A percentile compares a stretch with the other conserved stretches of the same genome.
These are phyloP conservation scores for Osmanthus fragrans DNA, from an alignment of 257 asterid genomes.

Conservation along the genomic window DNA sequence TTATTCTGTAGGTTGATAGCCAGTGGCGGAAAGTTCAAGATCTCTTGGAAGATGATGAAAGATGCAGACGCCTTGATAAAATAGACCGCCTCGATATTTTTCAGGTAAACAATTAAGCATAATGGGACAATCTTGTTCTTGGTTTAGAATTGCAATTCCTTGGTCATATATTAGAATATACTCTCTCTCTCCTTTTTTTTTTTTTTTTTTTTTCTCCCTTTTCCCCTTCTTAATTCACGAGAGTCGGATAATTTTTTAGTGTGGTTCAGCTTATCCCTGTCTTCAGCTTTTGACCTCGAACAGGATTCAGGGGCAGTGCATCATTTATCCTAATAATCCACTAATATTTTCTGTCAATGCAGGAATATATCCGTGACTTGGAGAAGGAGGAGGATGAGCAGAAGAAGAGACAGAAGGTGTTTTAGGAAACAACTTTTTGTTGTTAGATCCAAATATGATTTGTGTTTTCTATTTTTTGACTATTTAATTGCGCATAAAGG, in stretches of 20 bases:
- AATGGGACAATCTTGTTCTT: slow-evolving; percentile 7
- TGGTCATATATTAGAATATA: background rate
- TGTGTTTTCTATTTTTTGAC: slow-evolving; percentile 21
- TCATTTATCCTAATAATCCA: slow-evolving; percentile 4
- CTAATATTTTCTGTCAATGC: slow-evolving; percentile 27
- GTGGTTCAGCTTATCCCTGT: background rate
- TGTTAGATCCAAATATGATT: background rate
- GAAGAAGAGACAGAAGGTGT: slow-evolving; percentile 82
- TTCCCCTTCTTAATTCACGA: slow-evolving; percentile 6
- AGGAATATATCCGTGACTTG: slow-evolving; percentile 94
- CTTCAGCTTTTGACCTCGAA: slow-evolving; percentile 21
- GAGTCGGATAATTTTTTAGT: slow-evolving; percentile 6
- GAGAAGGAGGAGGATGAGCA: slow-evolving; percentile 96
- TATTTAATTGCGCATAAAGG: slow-evolving; percentile 43
- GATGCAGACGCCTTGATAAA: slow-evolving; percentile 90
- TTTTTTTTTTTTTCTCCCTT: background rate
- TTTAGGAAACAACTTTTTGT: slow-evolving; percentile 12
- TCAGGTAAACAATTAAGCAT: slow-evolving; percentile 58
- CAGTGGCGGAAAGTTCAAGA: slow-evolving; percentile 99
- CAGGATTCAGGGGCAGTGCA: background rate
- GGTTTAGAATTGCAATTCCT: slow-evolving; percentile 15
- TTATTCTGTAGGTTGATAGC: slow-evolving; percentile 71
- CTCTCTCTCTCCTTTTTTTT: background rate
- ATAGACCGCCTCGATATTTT: slow-evolving; percentile 81
- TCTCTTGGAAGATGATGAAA: slow-evolving; percentile 93